phyloP scores from a whole-genome alignment of 257 asterid genomes.

The Hygrophila difformis region DNA sequence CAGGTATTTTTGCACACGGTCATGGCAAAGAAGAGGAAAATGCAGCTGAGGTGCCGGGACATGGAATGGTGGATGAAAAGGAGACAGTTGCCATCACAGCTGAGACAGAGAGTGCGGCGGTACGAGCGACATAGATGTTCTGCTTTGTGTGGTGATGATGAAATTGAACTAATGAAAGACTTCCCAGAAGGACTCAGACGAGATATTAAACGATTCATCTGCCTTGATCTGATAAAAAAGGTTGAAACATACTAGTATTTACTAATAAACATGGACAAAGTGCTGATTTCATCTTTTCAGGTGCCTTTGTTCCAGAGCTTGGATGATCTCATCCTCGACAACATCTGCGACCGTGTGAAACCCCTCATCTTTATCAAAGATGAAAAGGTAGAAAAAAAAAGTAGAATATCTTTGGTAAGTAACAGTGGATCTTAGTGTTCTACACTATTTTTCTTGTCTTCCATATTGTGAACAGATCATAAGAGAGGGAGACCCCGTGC shows the following conservation, averaged over 20 bases:
- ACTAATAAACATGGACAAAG: too few relatives aligned
- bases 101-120: conserved; percentile 73
- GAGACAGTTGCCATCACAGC: conserved; percentile 70
- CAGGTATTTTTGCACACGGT: conserved; percentile 86
- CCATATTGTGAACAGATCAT: conserved; percentile 27
- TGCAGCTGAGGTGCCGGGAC: conserved; percentile 85
- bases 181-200: conserved; percentile 88
- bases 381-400: conserved; percentile 73
- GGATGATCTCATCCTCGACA: conserved; percentile 85
- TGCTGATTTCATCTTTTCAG: conserved; percentile 21
- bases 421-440: too few relatives aligned
- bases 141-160: conserved; percentile 72
- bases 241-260: conserved; percentile 17
- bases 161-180: conserved; percentile 64
- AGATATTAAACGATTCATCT: conserved; percentile 86
- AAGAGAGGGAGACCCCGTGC: conserved; percentile 66
- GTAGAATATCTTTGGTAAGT: too few relatives aligned
- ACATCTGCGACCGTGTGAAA: conserved; percentile 87
- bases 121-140: conserved; percentile 76
- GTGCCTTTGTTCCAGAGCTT: conserved; percentile 72
- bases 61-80: conserved; percentile 99
- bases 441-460: background rate
- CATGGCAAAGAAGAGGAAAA: conserved; percentile 85
- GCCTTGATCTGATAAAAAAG: conserved; percentile 73
- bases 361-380: conserved; percentile 79